Conservation (phyloP, 1,284 basidiomycete genomes). For the Inonotus hispidus region DNA sequence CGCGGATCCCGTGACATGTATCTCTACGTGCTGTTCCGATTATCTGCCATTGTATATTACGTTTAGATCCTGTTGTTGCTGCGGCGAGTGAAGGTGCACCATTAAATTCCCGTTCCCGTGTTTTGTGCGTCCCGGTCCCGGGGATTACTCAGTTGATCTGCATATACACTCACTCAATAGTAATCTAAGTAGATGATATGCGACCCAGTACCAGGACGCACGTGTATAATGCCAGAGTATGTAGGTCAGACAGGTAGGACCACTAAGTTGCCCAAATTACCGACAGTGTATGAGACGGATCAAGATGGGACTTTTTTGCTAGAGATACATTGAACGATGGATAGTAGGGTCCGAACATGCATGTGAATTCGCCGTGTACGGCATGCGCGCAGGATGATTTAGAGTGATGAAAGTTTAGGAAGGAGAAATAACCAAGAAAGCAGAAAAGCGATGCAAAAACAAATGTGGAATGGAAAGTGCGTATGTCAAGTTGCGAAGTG, state of each 20-base stretch:
- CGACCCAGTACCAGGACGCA: conserved; percentile 16
- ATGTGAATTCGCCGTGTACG: conserved; percentile 11
- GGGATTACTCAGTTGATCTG: no score
- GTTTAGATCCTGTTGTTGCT: background rate
- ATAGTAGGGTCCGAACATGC: background rate
- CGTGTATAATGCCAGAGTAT: conserved; percentile 20
- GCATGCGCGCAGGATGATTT: conserved; percentile 11
- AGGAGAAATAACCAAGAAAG: background rate
- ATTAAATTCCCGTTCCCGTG: background rate
- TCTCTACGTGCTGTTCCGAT: background rate
- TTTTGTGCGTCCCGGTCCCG: no score
- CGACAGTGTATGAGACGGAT: background rate
- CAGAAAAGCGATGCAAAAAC: background rate
- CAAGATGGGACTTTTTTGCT: conserved; percentile 22
- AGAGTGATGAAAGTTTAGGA: conserved; percentile 1
- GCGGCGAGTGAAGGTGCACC: background rate
- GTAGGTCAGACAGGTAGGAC: conserved; percentile 24
- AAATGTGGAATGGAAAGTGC: conserved; percentile 17
- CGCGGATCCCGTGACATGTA: conserved; percentile 8
- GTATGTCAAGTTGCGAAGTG: conserved; percentile 17
- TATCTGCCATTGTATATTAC: conserved; percentile 1
- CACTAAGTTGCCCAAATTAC: conserved; percentile 8
- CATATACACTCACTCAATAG: no score
- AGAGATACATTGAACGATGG: conserved; percentile 29
- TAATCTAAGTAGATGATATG: background rate